Evolutionary conservation across 257 asterid species (phyloP), one percentile per base, ranked within the genome.

Genomic region (Cynanchum wilfordii): DNA sequence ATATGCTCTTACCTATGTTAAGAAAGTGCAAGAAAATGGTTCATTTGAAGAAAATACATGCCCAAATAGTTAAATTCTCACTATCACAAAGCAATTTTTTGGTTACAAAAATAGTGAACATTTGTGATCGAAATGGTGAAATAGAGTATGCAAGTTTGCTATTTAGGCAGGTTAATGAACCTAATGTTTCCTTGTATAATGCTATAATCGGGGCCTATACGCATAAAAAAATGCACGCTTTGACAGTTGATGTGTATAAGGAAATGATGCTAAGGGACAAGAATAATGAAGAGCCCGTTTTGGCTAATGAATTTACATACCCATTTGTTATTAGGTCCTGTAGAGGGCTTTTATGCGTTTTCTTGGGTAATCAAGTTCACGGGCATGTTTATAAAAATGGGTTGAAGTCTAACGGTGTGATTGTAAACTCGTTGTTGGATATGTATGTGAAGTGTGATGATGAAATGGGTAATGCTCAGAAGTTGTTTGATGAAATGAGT

Each of bases 301-400:
- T 74, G 63, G 89, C 97, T 0, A 89, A 90, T 78, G 83, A 85
- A 73, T 87, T 81, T 38, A 92, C 97, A 16, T 89, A 84, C 83
- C 93, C 98, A 17, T 87, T 81, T 75, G 81, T 87, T n/a, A 79
- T 90, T 69, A 84, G 96, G 73, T 91, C 96, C 8, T 85, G 95
- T 40, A 90, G 88, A 50, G 96, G 86, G 12, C 78, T 90, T 71
- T 4, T 65, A 57, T 27, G 79, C 78, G 76, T 78, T 59, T 54
- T 69, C 49, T 76, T 81, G 40, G 91, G 90, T 0, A 83, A 76
- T 57, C 93, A 88, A 71, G 75, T 91, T 54, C 96, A 88, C 45
- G 90, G 84, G 40, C 89, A 87, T 42, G 84, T 86, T 11, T 78
- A 73, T 20, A 89, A 69, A 79, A 78, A 73, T 65, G 96, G 93